Conservation (phyloP, 2,329 filamentous ascomycete species). For the Cercospora zeina region DNA sequence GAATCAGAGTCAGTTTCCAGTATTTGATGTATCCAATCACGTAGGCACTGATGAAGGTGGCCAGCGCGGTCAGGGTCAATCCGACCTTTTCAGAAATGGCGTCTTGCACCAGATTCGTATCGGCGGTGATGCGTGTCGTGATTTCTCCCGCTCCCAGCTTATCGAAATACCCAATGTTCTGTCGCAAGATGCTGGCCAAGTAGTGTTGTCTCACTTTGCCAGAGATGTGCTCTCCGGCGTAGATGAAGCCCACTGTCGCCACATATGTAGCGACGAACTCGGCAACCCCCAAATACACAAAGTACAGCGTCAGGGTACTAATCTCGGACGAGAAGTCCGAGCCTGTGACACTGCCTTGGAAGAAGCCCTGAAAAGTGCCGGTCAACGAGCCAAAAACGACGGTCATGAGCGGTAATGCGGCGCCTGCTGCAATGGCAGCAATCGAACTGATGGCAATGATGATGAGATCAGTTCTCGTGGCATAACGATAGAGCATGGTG, state of each 20-base stretch:
- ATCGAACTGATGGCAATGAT: slow-evolving; percentile 46
- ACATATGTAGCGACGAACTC: slow-evolving; percentile 78
- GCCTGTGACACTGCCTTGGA: slow-evolving; percentile 49
- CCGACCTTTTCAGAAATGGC: slow-evolving; percentile 89
- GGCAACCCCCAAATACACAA: slow-evolving; percentile 78
- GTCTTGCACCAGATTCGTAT: slow-evolving; percentile 90
- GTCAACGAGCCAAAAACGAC: slow-evolving; percentile 75
- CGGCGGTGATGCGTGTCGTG: slow-evolving; percentile 88
- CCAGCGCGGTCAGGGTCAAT: slow-evolving; percentile 71
- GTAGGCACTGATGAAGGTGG: slow-evolving; percentile 85
- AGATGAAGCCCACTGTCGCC: slow-evolving; percentile 85
- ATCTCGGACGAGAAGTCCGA: slow-evolving; percentile 62
- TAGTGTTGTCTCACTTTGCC: slow-evolving; percentile 69
- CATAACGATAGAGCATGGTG: slow-evolving; percentile 48
- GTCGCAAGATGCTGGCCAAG: slow-evolving; percentile 76
- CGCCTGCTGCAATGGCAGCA: slow-evolving; percentile 41
- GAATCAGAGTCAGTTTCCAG: slow-evolving; percentile 90
- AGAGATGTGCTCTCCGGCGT: slow-evolving; percentile 52
- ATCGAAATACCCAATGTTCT: slow-evolving; percentile 92
- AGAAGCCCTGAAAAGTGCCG: slow-evolving; percentile 67
- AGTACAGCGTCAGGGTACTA: slow-evolving; percentile 70
- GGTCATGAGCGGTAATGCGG: slow-evolving; percentile 44
- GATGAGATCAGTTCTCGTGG: slow-evolving; percentile 43
- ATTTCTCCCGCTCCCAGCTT: slow-evolving; percentile 91
- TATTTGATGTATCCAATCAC: slow-evolving; percentile 87